Conservation (phyloP, 2,329 filamentous ascomycete species). For the Hawksworthiomyces lignivorus region DNA sequence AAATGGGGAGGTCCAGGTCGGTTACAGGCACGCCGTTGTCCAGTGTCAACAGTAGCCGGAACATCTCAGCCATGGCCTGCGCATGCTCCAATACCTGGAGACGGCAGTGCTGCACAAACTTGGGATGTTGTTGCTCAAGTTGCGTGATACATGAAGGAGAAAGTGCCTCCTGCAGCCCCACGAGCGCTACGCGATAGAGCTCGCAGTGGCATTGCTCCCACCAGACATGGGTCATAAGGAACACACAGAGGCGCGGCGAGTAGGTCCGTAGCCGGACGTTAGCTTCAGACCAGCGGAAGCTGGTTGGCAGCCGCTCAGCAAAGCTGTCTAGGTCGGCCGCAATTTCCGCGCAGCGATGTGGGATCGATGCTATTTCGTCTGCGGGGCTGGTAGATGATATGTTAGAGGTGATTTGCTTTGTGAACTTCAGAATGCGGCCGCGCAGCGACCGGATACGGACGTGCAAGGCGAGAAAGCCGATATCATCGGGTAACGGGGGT, state of each 20-base stretch:
- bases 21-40: slow-evolving; percentile 43
- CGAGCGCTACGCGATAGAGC: slow-evolving; percentile 45
- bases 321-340: slow-evolving; percentile 39
- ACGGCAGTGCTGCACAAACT: slow-evolving; percentile 41
- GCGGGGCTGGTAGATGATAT: neutral
- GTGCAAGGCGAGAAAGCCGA: slow-evolving; percentile 49
- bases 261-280: slow-evolving; percentile 49
- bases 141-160: slow-evolving; percentile 34
- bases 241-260: slow-evolving; percentile 49
- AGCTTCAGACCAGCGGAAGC: slow-evolving; percentile 50
- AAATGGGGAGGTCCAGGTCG: slow-evolving; percentile 47
- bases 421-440: slow-evolving; percentile 46
- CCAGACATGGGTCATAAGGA: slow-evolving; percentile 53
- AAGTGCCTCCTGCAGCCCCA: slow-evolving; percentile 44
- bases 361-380: slow-evolving; percentile 22
- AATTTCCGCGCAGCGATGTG: slow-evolving; percentile 40
- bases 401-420: slow-evolving; percentile 29
- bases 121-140: slow-evolving; percentile 30
- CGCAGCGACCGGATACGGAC: slow-evolving; percentile 49
- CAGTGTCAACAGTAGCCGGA: slow-evolving; percentile 42
- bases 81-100: slow-evolving; percentile 47
- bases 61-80: slow-evolving; percentile 47
- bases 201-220: slow-evolving; percentile 53
- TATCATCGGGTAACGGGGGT: slow-evolving; percentile 41
- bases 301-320: slow-evolving; percentile 43